Base-by-base conservation (phyloP, 78 protist genomes). In the Isochrysis galbana region DNA sequence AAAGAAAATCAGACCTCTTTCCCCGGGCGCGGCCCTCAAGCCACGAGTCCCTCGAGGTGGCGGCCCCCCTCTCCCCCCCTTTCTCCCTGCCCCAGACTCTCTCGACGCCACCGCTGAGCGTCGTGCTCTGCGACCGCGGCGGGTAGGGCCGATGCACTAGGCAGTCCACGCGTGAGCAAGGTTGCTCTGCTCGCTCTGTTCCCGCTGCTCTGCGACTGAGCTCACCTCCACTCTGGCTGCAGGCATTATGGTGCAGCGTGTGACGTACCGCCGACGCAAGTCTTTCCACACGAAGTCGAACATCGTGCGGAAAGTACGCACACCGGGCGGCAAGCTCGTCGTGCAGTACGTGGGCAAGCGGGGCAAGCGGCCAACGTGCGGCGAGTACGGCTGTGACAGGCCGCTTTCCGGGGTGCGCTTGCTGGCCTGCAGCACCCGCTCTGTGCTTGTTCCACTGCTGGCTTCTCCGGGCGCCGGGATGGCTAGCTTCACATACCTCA, bases 321-420 rank as follows among this genome's bases (percentile, higher is more conserved):
- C 90, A 22, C 90, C 90, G 29, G 90, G 90, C 54, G 91, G 91
- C 38, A 34, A 46, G 72, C 67, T 89, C 39, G 44, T 1, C 36
- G 23, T 39, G n/a, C 91, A 89, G 91, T 97, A 98, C 97, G 38
- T 92, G 46, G 94, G 91, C 91, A 98, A 98, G 97, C 74, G 22
- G 39, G 97, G 93, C 67, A 72, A 89, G 42, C 92, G 80, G 84
- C 97, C 96, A 94, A 36, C 17, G 77, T 97, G 98, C 94, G 97
- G 97, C 42, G 98, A 96, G n/a, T n/a, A n/a, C n/a, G n/a, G n/a
- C 94, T 96, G 99, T 95, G 93, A 95, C 42, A 34, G 1, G 54
- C 55, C 36, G 36, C 96, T 98, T 11, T 89, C 17, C 29, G 99
- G 99, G 74, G 95, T 97, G 87, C 36, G 55, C 34, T n/a, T n/a